A percentile compares a stretch with the other conserved stretches of the same genome.
Conservation (phyloP, 148 eudicot genomes). For the Rhododendron mucronatum region DNA sequence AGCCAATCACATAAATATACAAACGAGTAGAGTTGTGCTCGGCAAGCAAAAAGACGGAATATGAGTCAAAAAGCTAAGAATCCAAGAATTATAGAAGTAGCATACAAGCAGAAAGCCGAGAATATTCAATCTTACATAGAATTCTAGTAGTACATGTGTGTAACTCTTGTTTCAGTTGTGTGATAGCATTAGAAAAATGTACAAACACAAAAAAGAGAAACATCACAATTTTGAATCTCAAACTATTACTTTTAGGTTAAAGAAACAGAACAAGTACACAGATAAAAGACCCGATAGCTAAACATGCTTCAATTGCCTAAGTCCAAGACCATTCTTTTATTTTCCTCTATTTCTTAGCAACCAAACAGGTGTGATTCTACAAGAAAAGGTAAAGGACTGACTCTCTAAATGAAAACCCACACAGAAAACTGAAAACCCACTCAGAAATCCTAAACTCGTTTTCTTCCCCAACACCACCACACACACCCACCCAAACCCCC, state of each 20-base stretch:
- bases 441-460: not conserved
- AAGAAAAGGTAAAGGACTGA: too few species aligned
- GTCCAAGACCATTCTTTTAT: too few species aligned
- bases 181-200: not conserved
- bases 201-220: not conserved
- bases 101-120: not conserved
- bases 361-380: too few species aligned
- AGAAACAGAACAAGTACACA: too few species aligned
- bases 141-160: constrained; percentile 13
- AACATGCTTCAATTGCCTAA: too few species aligned
- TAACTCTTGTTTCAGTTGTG: not conserved
- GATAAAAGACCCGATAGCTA: too few species aligned
- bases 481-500: too few species aligned
- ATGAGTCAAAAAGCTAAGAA: constrained; percentile 1
- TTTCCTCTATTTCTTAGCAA: too few species aligned
- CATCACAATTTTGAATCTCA: not conserved
- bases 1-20: not conserved
- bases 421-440: too few species aligned
- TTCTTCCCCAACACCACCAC: not conserved
- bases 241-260: not conserved
- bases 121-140: constrained; percentile 15
- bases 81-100: not conserved
- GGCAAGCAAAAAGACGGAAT: not conserved
- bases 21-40: not conserved
- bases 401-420: not conserved